Base-by-base conservation (phyloP, 371 early-diverging fungal species). In the Thermomucor indicae-seudaticae region DNA sequence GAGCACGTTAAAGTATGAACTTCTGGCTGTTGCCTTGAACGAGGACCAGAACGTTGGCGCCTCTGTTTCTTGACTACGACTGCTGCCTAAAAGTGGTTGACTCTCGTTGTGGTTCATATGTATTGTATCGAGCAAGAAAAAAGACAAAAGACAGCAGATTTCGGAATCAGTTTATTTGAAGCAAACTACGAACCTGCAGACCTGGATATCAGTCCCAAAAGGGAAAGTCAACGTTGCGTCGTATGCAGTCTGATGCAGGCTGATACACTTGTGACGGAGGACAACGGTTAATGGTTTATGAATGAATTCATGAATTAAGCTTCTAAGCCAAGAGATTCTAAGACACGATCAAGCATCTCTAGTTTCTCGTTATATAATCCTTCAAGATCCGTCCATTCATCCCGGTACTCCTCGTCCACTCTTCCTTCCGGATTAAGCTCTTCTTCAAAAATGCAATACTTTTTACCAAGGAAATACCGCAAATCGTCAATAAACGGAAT, bases 1-100 rank as follows among this genome's bases (percentile, higher is more conserved):
- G 3, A 91, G 62, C 31, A 84, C 41, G 56, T 91, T 91, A 43
- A 89, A 55, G 53, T 68, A 72, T 17, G 84, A 81, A 12, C 67
- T 70, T 2, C 28, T 52, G 2, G 61, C 19, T 8, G 68, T 51
- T 14, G 47, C 49, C 38, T 70, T 70, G 32, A 61, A 52, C 4
- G 75, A 74, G 0, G 75, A 64, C 47, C 29, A 49, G 32, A 70
- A 68, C 10, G 75, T 70, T 8, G 64, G 51, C 11, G 31, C 28
- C 11, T 41, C 29, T 6, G 31, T 22, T 2, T 47, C 25, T 24
- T 29, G 4, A 29, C 43, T 34, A 7, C 42, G 16, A 11, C 27
- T 14, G 24, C 19, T 24, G 0, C 52, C 52, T 11, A 52, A 40
- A 29, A 52, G 34, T 7, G 52, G 52, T 20, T 52, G 52, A 28